Evolutionary conservation across 148 eudicot genomes (phyloP).

Genomic region (Chenopodium suecicum): DNA sequence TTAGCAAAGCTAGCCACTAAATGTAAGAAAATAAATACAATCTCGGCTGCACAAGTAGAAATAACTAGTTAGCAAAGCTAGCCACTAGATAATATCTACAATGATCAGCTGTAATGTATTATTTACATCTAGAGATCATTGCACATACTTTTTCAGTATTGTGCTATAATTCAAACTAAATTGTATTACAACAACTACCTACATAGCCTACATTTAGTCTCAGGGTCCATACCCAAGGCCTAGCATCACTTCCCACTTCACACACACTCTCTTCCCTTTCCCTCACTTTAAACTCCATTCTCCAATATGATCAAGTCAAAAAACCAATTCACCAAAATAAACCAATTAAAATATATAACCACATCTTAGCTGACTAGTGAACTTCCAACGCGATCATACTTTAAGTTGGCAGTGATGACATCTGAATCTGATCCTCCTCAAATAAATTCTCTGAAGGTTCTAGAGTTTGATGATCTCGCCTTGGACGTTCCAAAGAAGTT

Average conservation of each 20-base stretch:
- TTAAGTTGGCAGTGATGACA: constrained; percentile 78
- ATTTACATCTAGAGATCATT: not conserved
- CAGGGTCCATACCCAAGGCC: no score
- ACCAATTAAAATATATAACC: not conserved
- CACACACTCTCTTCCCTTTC: not conserved
- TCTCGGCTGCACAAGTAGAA: constrained; percentile 12
- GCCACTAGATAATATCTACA: not conserved
- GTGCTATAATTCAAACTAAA: not conserved
- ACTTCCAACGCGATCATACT: constrained; percentile 30
- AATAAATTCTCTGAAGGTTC: constrained; percentile 59
- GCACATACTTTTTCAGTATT: not conserved
- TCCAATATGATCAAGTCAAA: not conserved
- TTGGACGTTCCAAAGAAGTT: constrained; percentile 72
- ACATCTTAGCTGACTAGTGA: constrained; percentile 13
- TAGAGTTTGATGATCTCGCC: constrained; percentile 55
- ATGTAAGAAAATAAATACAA: not conserved
- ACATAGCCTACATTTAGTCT: no score
- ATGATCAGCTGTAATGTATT: not conserved
- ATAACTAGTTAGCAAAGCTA: constrained; percentile 8
- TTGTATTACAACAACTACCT: not conserved
- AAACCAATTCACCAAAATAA: not conserved
- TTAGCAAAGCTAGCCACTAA: constrained; percentile 13
- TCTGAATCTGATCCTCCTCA: constrained; percentile 66
- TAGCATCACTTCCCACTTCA: no score
- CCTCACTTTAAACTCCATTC: not conserved